Base-by-base conservation (phyloP, 192 early-diverging fungal genomes). In the Gonapodya sp. region DNA sequence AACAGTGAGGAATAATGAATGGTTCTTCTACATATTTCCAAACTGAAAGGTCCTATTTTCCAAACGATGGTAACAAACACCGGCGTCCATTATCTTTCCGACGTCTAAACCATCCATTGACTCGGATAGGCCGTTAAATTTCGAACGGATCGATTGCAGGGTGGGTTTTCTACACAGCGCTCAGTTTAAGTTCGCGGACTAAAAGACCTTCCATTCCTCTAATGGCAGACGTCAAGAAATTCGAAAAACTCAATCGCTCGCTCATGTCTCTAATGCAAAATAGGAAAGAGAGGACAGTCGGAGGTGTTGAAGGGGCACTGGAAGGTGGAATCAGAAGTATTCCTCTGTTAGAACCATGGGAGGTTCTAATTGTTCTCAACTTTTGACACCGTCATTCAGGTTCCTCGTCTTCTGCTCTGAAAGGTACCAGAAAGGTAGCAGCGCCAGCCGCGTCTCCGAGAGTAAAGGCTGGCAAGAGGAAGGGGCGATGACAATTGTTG, bases 261-360 rank as follows among this genome's bases (percentile, higher is more conserved):
- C 81, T 94, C 82, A 92, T 94, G 92, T 80, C 79, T 24, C 88
- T 90, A 84, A 94, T 94, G 93, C 91, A 91, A 79, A 89, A 91
- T 81, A 84, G 84, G 79, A 81, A 75, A 80, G 46, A 64, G 8
- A 64, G 24, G 8, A 64, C 46, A 64, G 46, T 16, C 24, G 46
- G 46, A 64, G 46, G 8, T 64, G 46, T 24, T 64, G 46, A 64
- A 64, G 46, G 46, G 8, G 46, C n/a, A n/a, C n/a, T 64, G 46
- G 8, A 64, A 64, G 8, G 46, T 64, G 46, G 46, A 16, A 64
- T n/a, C n/a, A n/a, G n/a, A n/a, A n/a, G n/a, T n/a, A n/a, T n/a
- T n/a, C n/a, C n/a, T n/a, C n/a, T n/a, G n/a, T n/a, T n/a, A n/a
- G n/a, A n/a, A n/a, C n/a, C n/a, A n/a, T n/a, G n/a, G n/a, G n/a